Evolutionary conservation across 2,329 filamentous ascomycete genomes (phyloP), one percentile per base, ranked within the genome.

Genomic region (Metarhizium brunneum): DNA sequence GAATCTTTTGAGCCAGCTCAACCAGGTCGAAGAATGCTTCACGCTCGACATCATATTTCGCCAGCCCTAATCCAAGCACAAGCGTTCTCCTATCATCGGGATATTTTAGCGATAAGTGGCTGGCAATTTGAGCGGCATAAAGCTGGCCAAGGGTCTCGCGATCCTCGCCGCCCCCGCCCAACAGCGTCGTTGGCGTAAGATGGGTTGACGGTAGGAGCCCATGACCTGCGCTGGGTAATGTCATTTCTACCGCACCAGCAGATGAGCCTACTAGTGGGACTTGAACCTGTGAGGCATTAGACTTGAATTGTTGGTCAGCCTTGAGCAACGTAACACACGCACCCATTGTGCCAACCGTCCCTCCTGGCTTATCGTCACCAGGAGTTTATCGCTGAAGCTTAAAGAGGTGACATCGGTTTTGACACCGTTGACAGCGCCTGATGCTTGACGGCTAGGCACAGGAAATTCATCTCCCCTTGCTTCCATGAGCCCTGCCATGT

Each of bases 311-410:
- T 16, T 40, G 38, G 14, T n/a, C 35, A 45, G 48, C 3, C 10
- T 47, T 32, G 29, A n/a, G n/a, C 25, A 7, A n/a, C 4, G 13
- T 5, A 7, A n/a, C 4, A 16, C 32, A 68, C 74, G 54, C 76
- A 96, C 91, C 94, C 94, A 99, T 78, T 97, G 94, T 20, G 89
- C 88, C 50, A 97, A 74, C 57, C 86, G 82, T 6, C 92, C 92
- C 58, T 86, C 82, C 73, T 97, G 94, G 0, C 88, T 89, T 57
- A 97, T 80, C 1, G 91, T 96, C 59, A 99, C 76, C 63, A 99
- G 74, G 64, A 99, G 90, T 71, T 90, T 95, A 79, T 97, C 94
- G 8, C 85, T 80, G 71, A 97, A 97, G 63, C 79, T 83, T 54
- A 91, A 76, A 11, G 80, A 79, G 43, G 83, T 85, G 38, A 89